Evolutionary conservation across 306 rosid genomes (phyloP), one percentile per base, ranked within the genome.

Genomic region (Gastrolobium villosum): DNA sequence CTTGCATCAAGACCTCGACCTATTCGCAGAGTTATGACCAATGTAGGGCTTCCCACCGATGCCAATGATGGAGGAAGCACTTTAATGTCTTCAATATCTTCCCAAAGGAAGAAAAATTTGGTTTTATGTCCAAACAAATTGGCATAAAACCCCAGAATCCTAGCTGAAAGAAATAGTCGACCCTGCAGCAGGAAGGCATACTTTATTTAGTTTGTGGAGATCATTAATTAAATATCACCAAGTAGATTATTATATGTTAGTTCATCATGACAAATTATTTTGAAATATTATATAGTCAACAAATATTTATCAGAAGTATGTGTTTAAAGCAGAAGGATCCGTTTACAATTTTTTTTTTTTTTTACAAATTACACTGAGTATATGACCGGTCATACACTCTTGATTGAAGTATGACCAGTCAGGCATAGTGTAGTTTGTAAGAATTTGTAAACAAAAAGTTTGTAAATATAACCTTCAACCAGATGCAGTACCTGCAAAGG

Each of bases 41-140:
- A 75, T 10, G 80, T 67, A 52, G 99, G 99, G 86, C 95, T 92
- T 50, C 97, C 99, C 66, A 92, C 11, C 8, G 99, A 89, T 64
- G 88, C 83, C n/a, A 87, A 54, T 35, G 98, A 68, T 26, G 99
- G 97, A 75, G 96, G 86, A 71, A 89, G 90, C 26, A 86, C 87
- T 76, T 87, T 85, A 70, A 95, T 79, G 67, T 87, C 91, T 59
- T 92, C 98, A 82, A 95, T 91, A 72, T 95, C 99, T 76, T 95
- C 99, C 96, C 97, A 91, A 34, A 95, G 97, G 77, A 95, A 87
- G 89, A 88, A 95, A 85, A 95, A 88, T 5, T 86, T 95, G 26
- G 97, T 91, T 86, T 92, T 95, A 78, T 92, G 94, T 77, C 99
- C 99, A 74, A 95, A 89, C 20, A 95, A 78, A 79, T 86, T 91